Conservation (phyloP, 202 grass and related monocot species). For the Musa balbisiana region DNA sequence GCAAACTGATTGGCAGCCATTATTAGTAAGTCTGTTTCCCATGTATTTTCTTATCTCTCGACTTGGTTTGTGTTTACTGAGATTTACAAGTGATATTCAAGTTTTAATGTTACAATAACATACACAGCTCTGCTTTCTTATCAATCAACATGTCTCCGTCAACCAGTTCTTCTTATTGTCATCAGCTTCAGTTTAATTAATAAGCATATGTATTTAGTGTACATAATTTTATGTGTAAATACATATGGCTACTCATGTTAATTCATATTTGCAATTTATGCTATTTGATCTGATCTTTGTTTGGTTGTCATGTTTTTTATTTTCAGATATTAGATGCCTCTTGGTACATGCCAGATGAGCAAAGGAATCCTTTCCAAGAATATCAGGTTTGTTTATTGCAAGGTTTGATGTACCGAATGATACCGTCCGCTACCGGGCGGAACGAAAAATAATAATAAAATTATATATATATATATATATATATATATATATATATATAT, state of each 20-base stretch:
- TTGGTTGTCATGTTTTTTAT: constrained; percentile 1
- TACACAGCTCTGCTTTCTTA: not conserved
- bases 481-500: too few relatives aligned
- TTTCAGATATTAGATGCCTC: constrained; percentile 82
- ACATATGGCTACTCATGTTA: not conserved
- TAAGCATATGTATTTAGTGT: not conserved
- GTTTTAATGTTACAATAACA: not conserved
- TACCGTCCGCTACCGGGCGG: too few relatives aligned
- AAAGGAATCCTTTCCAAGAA: constrained; percentile 86
- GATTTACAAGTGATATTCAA: too few relatives aligned
- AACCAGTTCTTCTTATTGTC: too few relatives aligned
- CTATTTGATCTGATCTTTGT: not conserved
- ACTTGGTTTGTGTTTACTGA: too few relatives aligned
- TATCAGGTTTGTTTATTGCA: constrained; percentile 77
- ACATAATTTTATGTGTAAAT: not conserved
- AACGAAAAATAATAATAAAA: too few relatives aligned
- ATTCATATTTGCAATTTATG: not conserved
- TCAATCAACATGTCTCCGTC: not conserved
- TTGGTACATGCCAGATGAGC: constrained; percentile 90
- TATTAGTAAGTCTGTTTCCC: too few relatives aligned
- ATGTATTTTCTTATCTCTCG: too few relatives aligned
- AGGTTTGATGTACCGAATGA: too few relatives aligned
- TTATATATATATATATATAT: too few relatives aligned
- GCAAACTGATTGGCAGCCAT: too few relatives aligned
- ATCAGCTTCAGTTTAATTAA: not conserved